Evolutionary conservation across 805 yeast genomes (phyloP), one percentile per base, ranked within the genome.

Genomic region (Kuraishia cidri): DNA sequence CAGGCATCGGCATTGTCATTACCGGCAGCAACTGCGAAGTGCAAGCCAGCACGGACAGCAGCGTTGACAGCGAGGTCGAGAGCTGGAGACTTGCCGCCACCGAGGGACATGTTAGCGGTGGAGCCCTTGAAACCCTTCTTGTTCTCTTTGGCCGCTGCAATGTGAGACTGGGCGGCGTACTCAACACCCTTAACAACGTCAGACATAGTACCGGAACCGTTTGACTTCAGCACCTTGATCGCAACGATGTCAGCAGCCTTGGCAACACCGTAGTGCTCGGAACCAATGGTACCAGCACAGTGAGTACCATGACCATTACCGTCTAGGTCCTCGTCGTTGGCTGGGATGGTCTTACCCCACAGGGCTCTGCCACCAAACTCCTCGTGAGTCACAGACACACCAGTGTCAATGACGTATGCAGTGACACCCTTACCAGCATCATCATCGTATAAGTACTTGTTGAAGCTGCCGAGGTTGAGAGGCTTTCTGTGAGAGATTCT

Each of bases 281-380:
- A 81, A 32, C 79, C 95, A 47, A 88, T 84, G 23, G 94, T 86
- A 60, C 95, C 97, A n/a, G 96, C 95, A 63, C 94, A 85, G 52
- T 87, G 97, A 29, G 95, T 85, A 50, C 97, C 97, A 59, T 87
- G 97, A 32, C 96, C 97, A 48, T 84, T 82, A 33, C 86, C 92
- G 54, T 88, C 95, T 28, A 66, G 48, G 44, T 79, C 86, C 34
- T 68, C 69, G 45, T 76, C 85, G 47, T 78, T 79, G 33, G 57
- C 46, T 44, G 94, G 94, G 43, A 84, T 66, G 37, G 94, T 84
- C 32, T 77, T 69, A 45, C 95, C 95, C 94, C 94, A 84, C 25
- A 54, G 53, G 29, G 95, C 94, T 62, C 96, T 75, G 30, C 88
- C 88, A 8, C 63, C 79, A 48, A 87, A 87, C 49, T 86, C 92